Evolutionary conservation across 306 rosid genomes (phyloP).

Genomic region (Notholithocarpus densiflorus): DNA sequence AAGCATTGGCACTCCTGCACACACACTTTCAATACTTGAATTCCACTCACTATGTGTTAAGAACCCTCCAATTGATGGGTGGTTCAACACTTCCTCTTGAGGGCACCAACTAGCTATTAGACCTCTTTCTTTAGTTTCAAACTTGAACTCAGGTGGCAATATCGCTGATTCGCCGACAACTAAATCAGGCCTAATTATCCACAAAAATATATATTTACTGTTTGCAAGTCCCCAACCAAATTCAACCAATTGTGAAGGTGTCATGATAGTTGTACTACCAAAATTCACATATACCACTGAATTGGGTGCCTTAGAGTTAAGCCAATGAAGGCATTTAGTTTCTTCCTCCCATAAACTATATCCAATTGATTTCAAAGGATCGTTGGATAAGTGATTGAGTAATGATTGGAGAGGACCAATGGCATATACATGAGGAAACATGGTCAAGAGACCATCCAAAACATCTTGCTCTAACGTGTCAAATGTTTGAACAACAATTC

Average conservation of each 20-base stretch:
- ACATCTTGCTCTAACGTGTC: not conserved
- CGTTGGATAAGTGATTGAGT: not conserved
- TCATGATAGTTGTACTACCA: too few relatives aligned
- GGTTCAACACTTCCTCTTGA: slow-evolving; percentile 1
- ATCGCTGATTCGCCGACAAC: not conserved
- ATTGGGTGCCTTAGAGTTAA: not conserved
- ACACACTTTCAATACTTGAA: slow-evolving; percentile 2
- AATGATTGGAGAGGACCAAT: slow-evolving; percentile 1
- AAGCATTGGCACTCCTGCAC: not conserved
- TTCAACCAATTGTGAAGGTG: too few relatives aligned
- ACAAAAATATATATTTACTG: not conserved
- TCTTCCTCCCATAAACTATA: slow-evolving; percentile 9
- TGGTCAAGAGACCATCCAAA: not conserved
- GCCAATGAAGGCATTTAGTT: slow-evolving; percentile 5
- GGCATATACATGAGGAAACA: not conserved
- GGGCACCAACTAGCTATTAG: slow-evolving; percentile 4
- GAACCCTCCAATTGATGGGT: slow-evolving; percentile 1
- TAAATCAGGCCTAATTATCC: slow-evolving; percentile 3
- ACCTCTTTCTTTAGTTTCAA: slow-evolving; percentile 5
- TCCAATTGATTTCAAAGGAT: not conserved
- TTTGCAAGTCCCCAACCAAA: slow-evolving; percentile 4
- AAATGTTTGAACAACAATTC: not conserved
- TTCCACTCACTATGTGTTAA: not conserved
- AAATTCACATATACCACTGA: slow-evolving; percentile 5
- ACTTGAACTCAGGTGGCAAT: not conserved